A percentile compares a stretch with the other conserved stretches of the same genome.
Evolutionary conservation across 495 filamentous ascomycete genomes (phyloP).

Genomic region (Cetradonia linearis): DNA sequence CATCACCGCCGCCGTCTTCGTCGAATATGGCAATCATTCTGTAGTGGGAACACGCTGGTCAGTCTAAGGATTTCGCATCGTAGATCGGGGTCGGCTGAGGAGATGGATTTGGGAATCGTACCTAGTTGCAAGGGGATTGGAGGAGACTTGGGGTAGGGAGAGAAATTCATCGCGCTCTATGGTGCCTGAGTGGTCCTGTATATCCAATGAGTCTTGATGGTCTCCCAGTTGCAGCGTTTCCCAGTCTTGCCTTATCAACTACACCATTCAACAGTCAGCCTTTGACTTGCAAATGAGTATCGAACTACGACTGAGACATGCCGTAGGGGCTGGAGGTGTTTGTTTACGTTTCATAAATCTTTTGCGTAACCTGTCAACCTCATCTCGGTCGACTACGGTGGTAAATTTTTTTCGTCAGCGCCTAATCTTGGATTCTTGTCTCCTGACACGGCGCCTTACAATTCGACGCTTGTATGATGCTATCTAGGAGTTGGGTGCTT

Average conservation of each 20-base stretch:
- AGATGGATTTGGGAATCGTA: constrained; percentile 31
- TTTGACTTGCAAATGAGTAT: neutral
- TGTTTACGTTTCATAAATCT: constrained; percentile 76
- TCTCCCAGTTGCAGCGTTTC: neutral
- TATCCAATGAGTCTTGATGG: constrained; percentile 2
- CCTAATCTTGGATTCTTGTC: neutral
- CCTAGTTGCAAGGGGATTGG: constrained; percentile 93
- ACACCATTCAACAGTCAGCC: neutral
- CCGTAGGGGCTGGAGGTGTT: neutral
- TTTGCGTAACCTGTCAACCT: constrained; percentile 90
- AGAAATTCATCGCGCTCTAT: constrained; percentile 99
- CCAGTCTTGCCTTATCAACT: neutral
- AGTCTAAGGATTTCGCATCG: neutral
- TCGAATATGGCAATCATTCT: constrained; percentile 99
- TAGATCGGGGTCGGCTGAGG: neutral
- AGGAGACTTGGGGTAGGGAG: constrained; percentile 91
- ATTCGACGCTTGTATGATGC: constrained; percentile 91
- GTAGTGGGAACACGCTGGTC: neutral
- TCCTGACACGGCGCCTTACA: constrained; percentile 44
- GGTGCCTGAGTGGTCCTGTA: constrained; percentile 88
- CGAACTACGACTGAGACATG: neutral
- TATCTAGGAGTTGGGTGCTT: constrained; percentile 76
- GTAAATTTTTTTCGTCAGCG: constrained; percentile 10
- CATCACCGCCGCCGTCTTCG: constrained; percentile 94
- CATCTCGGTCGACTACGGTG: constrained; percentile 78